Conservation (phyloP, 2,329 filamentous ascomycete species). For the Gnomoniopsis sp. region DNA sequence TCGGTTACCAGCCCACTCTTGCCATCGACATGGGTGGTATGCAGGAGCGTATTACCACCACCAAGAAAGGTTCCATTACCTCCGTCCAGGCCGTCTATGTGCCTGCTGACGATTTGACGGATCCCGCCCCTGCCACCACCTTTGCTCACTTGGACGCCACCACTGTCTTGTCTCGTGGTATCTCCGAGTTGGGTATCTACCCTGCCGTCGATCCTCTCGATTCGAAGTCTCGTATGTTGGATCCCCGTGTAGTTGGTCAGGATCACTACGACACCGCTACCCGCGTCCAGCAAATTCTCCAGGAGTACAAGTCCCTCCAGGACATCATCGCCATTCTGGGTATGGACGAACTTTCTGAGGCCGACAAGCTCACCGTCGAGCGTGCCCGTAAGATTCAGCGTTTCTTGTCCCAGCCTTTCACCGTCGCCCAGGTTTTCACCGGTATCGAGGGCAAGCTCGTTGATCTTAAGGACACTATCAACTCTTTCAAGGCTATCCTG, state of each 20-base stretch:
- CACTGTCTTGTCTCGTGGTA: slow-evolving; percentile 99
- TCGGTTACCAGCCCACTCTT: slow-evolving; percentile 99
- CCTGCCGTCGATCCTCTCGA: slow-evolving; percentile 99
- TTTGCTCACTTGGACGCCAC: slow-evolving; percentile 99
- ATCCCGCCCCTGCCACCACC: slow-evolving; percentile 97
- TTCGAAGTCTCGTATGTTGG: slow-evolving; percentile 99
- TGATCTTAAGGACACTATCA: slow-evolving; percentile 97
- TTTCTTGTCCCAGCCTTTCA: slow-evolving; percentile 99
- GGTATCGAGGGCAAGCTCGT: slow-evolving; percentile 95
- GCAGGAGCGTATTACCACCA: slow-evolving; percentile 99
- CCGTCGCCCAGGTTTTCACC: slow-evolving; percentile 78
- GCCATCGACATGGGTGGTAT: slow-evolving; percentile 98
- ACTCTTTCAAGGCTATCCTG: slow-evolving; percentile 96
- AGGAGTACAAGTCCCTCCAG: slow-evolving; percentile 99
- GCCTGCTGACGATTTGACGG: slow-evolving; percentile 99
- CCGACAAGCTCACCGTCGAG: slow-evolving; percentile 99
- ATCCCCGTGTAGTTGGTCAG: slow-evolving; percentile 96
- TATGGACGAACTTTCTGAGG: slow-evolving; percentile 99
- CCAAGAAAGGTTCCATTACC: slow-evolving; percentile 98
- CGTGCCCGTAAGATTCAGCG: slow-evolving; percentile 99
- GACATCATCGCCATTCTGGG: slow-evolving; percentile 99
- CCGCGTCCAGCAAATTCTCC: slow-evolving; percentile 97
- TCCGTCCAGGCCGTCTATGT: slow-evolving; percentile 99
- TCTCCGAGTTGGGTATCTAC: slow-evolving; percentile 99
- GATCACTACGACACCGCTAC: slow-evolving; percentile 96